These are phyloP conservation scores for Cardamine occulta DNA, from an alignment of 345 rosid genomes.

Conservation along the genomic window DNA sequence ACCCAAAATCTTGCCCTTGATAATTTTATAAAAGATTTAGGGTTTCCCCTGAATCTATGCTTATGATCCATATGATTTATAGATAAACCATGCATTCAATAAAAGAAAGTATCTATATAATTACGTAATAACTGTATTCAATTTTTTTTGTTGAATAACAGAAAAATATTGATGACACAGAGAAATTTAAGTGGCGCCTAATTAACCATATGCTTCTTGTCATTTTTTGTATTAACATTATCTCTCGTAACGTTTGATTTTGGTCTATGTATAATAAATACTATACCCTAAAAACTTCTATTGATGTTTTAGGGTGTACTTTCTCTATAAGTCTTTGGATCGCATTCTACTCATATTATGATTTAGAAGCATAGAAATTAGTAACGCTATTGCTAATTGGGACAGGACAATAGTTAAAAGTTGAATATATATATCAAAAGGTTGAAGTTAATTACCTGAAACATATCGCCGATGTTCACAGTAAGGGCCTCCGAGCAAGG, in stretches of 20 bases:
- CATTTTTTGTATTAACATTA: neutral
- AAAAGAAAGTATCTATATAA: neutral
- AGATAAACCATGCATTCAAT: neutral
- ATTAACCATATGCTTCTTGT: neutral
- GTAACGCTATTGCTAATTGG: neutral
- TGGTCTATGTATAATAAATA: neutral
- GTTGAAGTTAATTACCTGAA: constrained; percentile 57
- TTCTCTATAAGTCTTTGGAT: neutral
- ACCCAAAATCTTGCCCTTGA: neutral
- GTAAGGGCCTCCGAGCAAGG: constrained; percentile 63
- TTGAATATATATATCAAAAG: neutral
- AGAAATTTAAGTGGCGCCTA: neutral
- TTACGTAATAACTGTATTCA: neutral
- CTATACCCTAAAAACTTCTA: neutral
- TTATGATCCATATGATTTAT: neutral
- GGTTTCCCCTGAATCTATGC: constrained; percentile 20
- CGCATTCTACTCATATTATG: neutral
- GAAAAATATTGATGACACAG: neutral
- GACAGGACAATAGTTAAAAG: neutral
- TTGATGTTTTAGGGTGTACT: neutral
- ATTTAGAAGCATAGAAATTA: neutral
- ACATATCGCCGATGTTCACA: constrained; percentile 76
- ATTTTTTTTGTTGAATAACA: neutral
- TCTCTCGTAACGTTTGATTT: neutral
- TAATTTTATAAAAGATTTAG: neutral